These are phyloP conservation scores for Lichenothelia convexa DNA, from an alignment of 495 filamentous ascomycete genomes.

Conservation along the genomic window DNA sequence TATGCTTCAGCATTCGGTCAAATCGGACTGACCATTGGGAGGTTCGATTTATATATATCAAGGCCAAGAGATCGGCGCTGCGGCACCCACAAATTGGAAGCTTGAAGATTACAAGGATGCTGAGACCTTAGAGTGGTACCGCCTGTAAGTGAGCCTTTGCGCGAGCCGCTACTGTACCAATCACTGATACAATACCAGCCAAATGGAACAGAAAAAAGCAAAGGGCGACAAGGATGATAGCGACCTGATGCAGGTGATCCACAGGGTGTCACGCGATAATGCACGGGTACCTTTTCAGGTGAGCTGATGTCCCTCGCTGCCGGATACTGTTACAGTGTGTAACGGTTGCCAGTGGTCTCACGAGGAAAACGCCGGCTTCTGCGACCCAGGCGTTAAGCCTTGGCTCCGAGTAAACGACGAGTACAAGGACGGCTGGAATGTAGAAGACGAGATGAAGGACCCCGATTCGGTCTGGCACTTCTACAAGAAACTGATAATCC, in stretches of 20 bases:
- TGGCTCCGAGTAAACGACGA: constrained; percentile 36
- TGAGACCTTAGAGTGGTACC: no score
- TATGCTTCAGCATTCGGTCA: no score
- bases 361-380: constrained; percentile 30
- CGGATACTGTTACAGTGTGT: no score
- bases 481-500: constrained; percentile 25
- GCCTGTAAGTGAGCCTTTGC: no score
- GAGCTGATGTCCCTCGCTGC: no score
- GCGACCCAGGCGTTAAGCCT: constrained; percentile 17
- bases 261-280: constrained; percentile 24
- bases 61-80: constrained; percentile 65
- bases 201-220: neutral
- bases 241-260: constrained; percentile 1
- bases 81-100: constrained; percentile 47
- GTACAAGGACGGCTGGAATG: constrained; percentile 27
- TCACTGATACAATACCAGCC: no score
- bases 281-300: constrained; percentile 36
- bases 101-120: constrained; percentile 50
- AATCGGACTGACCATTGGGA: no score
- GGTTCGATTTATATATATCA: constrained; percentile 62
- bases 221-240: no score
- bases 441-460: constrained; percentile 21
- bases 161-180: no score
- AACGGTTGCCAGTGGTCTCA: constrained; percentile 36
- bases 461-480: constrained; percentile 24